Evolutionary conservation across 2,329 filamentous ascomycete genomes (phyloP), one percentile per base, ranked within the genome.

Genomic region (Tympanopsis confertula): DNA sequence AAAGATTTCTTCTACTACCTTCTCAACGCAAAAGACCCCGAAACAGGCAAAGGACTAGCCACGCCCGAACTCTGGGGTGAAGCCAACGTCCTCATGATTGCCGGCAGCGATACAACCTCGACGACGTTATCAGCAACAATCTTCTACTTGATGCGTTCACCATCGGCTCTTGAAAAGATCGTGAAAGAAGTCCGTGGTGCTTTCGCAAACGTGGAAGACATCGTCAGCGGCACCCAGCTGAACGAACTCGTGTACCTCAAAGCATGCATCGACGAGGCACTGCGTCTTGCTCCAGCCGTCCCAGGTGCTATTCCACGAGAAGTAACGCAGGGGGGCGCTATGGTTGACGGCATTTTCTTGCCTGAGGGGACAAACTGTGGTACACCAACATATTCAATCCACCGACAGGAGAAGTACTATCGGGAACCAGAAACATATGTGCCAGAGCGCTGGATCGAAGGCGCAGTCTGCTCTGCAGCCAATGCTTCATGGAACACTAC

Each of bases 1-100:
- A 63, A 62, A 37, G 66, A 68, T 46, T 64, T 69, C 47, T 63
- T 65, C 51, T 58, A 64, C 50, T 54, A 70, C 52, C 55, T 66
- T 4, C 50, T 65, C 35, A 55, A 65, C 39, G 60, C 65, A 37
- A 59, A 61, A 47, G 59, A 71, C 46, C 58, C 62, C 2, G 54
- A 66, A 42, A 63, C 63, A 13, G 56, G 61, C 41, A 48, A 59
- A 20, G 55, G 62, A 10, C 30, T 33, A 15, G 17, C 30, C 10
- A 33, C 30, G 7, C 30, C 30, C 7, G 63, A 66, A 41, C 56
- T 68, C 19, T 58, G 63, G 59, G 58, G 57, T 13, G 63, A 68
- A 41, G 61, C 63, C 2, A 62, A 65, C 36, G 56, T 63, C 1
- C 55, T 68, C 36, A 39, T 42, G 15, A 35, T 42, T 41, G 20